Conservation (phyloP, 192 early-diverging fungal species). For the Entomortierella beljakovae region DNA sequence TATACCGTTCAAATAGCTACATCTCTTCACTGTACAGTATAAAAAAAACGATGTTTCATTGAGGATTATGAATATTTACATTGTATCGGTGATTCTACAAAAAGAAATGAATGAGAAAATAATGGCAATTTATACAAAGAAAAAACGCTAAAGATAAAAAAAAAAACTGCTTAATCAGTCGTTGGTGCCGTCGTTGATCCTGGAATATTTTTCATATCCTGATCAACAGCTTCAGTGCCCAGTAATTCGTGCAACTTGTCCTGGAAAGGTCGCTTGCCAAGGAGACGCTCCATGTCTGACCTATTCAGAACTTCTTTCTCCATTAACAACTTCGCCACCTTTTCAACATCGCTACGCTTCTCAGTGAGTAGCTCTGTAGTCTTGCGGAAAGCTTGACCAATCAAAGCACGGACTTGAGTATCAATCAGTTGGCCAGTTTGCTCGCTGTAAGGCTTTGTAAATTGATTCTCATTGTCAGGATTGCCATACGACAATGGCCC, state of each 20-base stretch:
- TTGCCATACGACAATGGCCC: conserved; percentile 87
- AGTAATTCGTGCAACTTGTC: conserved; percentile 64
- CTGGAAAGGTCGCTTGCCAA: conserved; percentile 88
- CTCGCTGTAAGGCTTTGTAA: conserved; percentile 97
- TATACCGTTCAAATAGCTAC: neutral
- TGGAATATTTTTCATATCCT: conserved; percentile 27
- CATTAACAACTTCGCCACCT: conserved; percentile 91
- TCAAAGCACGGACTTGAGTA: conserved; percentile 89
- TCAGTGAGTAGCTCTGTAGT: conserved; percentile 88
- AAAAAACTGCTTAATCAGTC: too few species aligned
- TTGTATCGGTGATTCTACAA: neutral
- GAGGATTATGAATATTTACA: neutral
- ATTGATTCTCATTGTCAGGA: conserved; percentile 75
- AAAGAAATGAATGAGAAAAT: neutral
- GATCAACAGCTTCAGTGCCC: conserved; percentile 33
- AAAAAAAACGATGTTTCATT: neutral
- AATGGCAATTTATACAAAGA: conserved; percentile 18
- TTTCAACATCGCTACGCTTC: conserved; percentile 88
- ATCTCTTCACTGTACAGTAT: conserved; percentile 4
- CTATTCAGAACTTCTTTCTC: conserved; percentile 97
- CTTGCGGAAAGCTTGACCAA: conserved; percentile 82
- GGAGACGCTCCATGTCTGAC: conserved; percentile 91
- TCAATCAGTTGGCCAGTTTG: conserved; percentile 95
- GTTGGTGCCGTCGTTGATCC: conserved; percentile 24
- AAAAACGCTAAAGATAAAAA: too few species aligned